Evolutionary conservation across 306 rosid species (phyloP), one percentile per base, ranked within the genome.

Genomic region (Citrullus amarus): DNA sequence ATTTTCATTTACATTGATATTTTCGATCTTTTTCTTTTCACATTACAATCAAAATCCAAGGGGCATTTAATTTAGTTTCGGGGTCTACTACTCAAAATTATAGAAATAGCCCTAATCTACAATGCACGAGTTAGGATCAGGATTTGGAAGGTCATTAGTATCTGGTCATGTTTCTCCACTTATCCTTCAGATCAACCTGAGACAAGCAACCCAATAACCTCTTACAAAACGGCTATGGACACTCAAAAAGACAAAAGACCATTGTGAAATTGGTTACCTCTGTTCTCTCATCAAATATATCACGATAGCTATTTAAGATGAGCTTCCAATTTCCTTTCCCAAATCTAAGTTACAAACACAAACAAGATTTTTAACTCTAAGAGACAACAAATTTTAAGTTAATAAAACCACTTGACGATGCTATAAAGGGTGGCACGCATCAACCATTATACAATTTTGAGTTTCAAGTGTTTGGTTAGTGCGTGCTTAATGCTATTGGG

Each of bases 131-230:
- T 50, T 73, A 13, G 22, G 60, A 71, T 75, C 11, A 5, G 28
- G 15, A 32, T 1, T 20, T 15, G 11, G 18, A 32, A 65, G 57
- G 25, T 68, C 51, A 61, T 66, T 75, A 66, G 39, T 80, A 78
- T 69, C 86, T 81, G 8, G 80, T 76, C 97, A 95, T 79, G 77
- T 92, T 95, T 82, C 97, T 84, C 98, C 97, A 95, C 62, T 92
- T 92, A 83, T 95, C 98, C 88, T 95, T 95, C 76, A 95, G 80
- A 89, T 95, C 96, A 77, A 89, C 98, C 98, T 92, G 79, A 39
- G 63, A 75, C 80, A 46, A 10, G 36, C 43, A 76, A 70, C 46
- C 82, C 70, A 34, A 13, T 9, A 46, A 75, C 79, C 51, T 76
- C 58, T 73, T 73, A 73, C 22, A 34, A 63, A n/a, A 32, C 34